Conservation (phyloP, 768 basidiomycete species). For the Boletus rufocinnamomeus region DNA sequence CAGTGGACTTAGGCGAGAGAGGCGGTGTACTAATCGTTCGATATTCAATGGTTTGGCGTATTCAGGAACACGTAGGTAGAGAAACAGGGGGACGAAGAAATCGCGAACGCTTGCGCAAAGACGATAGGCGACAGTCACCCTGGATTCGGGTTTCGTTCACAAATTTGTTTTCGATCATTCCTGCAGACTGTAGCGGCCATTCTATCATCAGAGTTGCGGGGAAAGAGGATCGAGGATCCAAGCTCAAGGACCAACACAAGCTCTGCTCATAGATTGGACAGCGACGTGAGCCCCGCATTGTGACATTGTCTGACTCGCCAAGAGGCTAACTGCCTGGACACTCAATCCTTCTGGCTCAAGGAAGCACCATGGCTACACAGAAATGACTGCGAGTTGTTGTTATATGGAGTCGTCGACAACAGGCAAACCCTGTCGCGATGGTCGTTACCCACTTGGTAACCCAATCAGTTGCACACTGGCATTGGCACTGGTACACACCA, state of each 20-base stretch:
- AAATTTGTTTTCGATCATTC: not conserved
- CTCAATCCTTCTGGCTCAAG: not conserved
- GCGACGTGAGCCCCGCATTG: not conserved
- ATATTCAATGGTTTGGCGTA: not conserved
- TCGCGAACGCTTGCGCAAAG: not conserved
- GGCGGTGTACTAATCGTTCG: not conserved
- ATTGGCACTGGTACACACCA: not conserved
- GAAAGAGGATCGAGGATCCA: not conserved
- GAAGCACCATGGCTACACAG: not conserved
- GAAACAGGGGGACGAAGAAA: not conserved
- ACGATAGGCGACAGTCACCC: not conserved
- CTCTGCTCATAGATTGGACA: not conserved
- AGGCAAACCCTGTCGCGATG: not conserved
- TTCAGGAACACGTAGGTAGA: not conserved
- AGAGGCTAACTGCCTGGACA: not conserved
- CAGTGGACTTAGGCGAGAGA: conserved; percentile 1
- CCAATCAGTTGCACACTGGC: not conserved
- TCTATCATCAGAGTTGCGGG: not conserved
- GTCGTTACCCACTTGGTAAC: not conserved
- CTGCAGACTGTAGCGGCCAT: too few species aligned
- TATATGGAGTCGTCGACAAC: not conserved
- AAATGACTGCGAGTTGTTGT: not conserved
- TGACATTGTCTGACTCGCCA: not conserved
- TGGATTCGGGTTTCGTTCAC: not conserved
- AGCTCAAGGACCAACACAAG: not conserved